Conservation (phyloP, 345 rosid genomes). For the Salix koriyanagi region DNA sequence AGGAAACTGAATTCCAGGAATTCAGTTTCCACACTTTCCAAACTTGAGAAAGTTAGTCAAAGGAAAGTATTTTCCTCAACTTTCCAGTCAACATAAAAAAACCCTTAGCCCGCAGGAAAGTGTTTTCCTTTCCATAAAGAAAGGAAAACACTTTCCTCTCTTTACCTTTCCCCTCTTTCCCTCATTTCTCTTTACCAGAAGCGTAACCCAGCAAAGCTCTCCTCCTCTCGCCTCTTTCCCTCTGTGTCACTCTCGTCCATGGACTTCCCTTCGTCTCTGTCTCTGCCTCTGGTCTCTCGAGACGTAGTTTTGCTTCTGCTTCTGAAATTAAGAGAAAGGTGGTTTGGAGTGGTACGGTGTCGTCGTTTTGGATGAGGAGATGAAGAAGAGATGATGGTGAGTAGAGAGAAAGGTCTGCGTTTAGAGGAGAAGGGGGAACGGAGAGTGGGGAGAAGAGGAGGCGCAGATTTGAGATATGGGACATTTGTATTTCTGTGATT, state of each 20-base stretch:
- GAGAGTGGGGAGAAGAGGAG: slow-evolving; percentile 34
- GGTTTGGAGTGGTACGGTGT: slow-evolving; percentile 33
- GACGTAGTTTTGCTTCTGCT: slow-evolving; percentile 37
- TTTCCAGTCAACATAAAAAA: too few species aligned
- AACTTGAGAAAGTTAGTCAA: too few species aligned
- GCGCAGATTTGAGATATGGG: slow-evolving; percentile 38
- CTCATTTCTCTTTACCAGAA: too few species aligned
- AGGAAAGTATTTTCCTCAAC: too few species aligned
- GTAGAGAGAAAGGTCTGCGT: slow-evolving; percentile 31
- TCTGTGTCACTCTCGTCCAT: slow-evolving; percentile 38
- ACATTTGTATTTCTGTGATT: slow-evolving; percentile 27
- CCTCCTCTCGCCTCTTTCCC: too few species aligned
- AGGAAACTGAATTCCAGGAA: too few species aligned
- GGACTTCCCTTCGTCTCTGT: slow-evolving; percentile 6
- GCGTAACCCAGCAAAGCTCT: too few species aligned
- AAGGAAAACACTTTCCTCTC: too few species aligned
- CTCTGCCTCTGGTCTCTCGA: slow-evolving; percentile 11
- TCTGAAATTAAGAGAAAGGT: slow-evolving; percentile 28
- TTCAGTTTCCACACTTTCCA: too few species aligned
- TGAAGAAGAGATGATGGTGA: slow-evolving; percentile 32
- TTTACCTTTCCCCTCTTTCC: too few species aligned
- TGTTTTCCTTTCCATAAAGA: too few species aligned
- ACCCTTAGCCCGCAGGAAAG: too few species aligned
- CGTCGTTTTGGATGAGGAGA: slow-evolving; percentile 28
- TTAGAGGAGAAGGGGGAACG: slow-evolving; percentile 17